Base-by-base conservation (phyloP, 2,329 filamentous ascomycete species). In the Daldinia sp. region DNA sequence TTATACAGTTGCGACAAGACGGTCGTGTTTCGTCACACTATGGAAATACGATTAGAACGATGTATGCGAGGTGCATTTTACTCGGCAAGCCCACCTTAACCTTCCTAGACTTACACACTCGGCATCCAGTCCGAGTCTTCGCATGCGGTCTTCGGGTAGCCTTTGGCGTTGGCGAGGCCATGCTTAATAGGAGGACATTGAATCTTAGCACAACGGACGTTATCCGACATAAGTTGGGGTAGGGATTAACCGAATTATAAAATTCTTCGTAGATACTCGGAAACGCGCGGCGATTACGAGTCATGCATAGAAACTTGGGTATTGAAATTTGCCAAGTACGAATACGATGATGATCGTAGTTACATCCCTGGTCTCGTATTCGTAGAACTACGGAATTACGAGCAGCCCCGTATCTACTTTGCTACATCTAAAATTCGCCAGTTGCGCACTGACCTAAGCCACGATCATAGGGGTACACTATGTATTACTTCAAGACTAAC, bases 11-110 rank as follows among this genome's bases (percentile, higher is more conserved):
- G 8, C 66, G 69, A 59, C 70, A 71, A 15, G 70, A 71, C 3
- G 70, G 70, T 11, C 68, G 57, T 7, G 68, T 66, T 59, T 71
- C 70, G 39, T 70, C 70, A 55, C 70, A 72, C 70, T 72, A 63
- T 45, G 27, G 3, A 25, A 35, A 4, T n/a, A 47, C 9, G 15
- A 47, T 62, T 39, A 47, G 55, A 27, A 32, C 37, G 35, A 45
- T 48, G 25, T 32, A 30, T 37, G 15, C 41, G 21, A 48, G 15
- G 17, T 27, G 9, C 23, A 10, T 17, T 13, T 30, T 21, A 35
- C 37, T 39, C 47, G 15, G 51, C 19, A n/a, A 66, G 43, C 69
- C 64, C 39, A 68, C 70, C 63, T 72, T 71, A 8, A 72, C 69
- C 53, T 70, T 68, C 45, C 70, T 67, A 3, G 69, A 60, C 60